These are phyloP conservation scores for Tripidium arundinaceum DNA, from an alignment of 202 grass and related monocot species.

Conservation along the genomic window DNA sequence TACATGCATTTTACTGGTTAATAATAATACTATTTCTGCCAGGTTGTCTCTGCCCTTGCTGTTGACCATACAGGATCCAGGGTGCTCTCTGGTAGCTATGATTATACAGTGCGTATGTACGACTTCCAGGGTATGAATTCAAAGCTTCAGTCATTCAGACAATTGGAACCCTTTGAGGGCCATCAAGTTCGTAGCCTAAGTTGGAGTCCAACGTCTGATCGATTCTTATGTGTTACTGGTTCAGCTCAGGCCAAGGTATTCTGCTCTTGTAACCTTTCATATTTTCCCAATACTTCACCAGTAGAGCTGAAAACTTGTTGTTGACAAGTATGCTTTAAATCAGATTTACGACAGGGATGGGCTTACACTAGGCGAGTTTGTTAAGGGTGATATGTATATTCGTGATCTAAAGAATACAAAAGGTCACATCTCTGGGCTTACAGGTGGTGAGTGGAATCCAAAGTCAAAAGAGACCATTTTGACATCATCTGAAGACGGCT, in stretches of 20 bases:
- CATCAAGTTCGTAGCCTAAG: conserved; percentile 98
- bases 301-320: conserved; percentile 8
- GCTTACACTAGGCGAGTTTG: conserved; percentile 85
- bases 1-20: conserved; percentile 11
- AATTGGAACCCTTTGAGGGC: conserved; percentile 91
- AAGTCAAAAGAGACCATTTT: conserved; percentile 94
- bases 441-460: conserved; percentile 94
- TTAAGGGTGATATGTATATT: conserved; percentile 98
- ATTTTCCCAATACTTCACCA: not conserved
- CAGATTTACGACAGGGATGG: conserved; percentile 98
- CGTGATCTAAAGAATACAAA: conserved; percentile 98
- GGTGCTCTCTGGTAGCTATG: conserved; percentile 91
- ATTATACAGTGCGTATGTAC: conserved; percentile 95
- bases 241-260: conserved; percentile 95
- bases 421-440: conserved; percentile 92
- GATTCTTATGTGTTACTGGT: conserved; percentile 86
- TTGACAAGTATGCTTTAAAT: conserved; percentile 25
- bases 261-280: conserved; percentile 25
- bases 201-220: conserved; percentile 93
- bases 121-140: conserved; percentile 99
- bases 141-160: conserved; percentile 94
- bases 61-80: conserved; percentile 94
- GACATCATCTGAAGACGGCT: conserved; percentile 97
- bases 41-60: conserved; percentile 94
- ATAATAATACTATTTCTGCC: conserved; percentile 23